Percentiles rank a stretch among this genome's conserved stretches.
phyloP scores from a whole-genome alignment of 176 grass and related monocot species.

The Avena sativa region DNA sequence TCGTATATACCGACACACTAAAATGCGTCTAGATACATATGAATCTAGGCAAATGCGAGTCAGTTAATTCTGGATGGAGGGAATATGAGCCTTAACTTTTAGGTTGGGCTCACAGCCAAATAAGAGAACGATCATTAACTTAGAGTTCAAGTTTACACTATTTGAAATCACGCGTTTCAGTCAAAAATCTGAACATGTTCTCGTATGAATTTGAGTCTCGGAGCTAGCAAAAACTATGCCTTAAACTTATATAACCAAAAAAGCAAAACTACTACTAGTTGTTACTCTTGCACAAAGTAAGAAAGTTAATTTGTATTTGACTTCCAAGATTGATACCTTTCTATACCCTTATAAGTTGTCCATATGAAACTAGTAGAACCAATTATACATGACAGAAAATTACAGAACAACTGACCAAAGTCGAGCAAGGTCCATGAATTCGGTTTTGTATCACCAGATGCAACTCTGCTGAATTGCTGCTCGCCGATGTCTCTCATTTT shows the following conservation, averaged over 20 bases:
- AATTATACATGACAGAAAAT: background rate
- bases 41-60: too few species aligned
- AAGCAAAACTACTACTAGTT: background rate
- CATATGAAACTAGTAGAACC: conserved; percentile 33
- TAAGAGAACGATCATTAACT: background rate
- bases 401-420: conserved; percentile 65
- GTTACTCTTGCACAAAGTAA: conserved; percentile 10
- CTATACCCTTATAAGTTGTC: background rate
- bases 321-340: background rate
- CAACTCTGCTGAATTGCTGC: conserved; percentile 80
- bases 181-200: background rate
- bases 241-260: background rate
- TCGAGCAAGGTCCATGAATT: conserved; percentile 96
- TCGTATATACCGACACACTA: too few species aligned
- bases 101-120: background rate
- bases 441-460: conserved; percentile 86
- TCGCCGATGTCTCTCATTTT: conserved; percentile 92
- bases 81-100: background rate
- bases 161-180: background rate
- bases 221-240: background rate
- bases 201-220: background rate
- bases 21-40: too few species aligned
- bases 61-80: too few species aligned
- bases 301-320: background rate
- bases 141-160: background rate